phyloP scores from a whole-genome alignment of 208 protist genomes.

The Trypanosomatidae sp. region DNA sequence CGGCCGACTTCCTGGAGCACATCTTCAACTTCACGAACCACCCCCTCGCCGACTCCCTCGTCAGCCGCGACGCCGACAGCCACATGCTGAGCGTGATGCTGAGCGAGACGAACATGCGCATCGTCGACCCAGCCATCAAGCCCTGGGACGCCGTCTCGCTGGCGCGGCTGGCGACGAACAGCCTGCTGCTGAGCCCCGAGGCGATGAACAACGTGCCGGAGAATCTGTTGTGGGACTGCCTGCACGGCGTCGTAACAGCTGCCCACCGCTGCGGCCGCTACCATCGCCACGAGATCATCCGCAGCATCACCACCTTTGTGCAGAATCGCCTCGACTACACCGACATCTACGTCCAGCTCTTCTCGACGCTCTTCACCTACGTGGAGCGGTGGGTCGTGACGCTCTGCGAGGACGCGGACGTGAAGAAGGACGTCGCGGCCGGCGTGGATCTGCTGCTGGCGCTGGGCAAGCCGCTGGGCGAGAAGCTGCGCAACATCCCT shows the following conservation, averaged over 20 bases:
- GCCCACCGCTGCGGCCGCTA: slow-evolving; percentile 70
- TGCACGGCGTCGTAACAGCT: slow-evolving; percentile 85
- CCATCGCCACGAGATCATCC: slow-evolving; percentile 69
- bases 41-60: slow-evolving; percentile 65
- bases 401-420: slow-evolving; percentile 32
- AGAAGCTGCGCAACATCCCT: slow-evolving; percentile 61
- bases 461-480: slow-evolving; percentile 32
- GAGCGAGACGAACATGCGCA: slow-evolving; percentile 54
- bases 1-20: slow-evolving; percentile 52
- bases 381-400: slow-evolving; percentile 54
- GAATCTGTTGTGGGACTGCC: slow-evolving; percentile 80
- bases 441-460: slow-evolving; percentile 80
- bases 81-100: slow-evolving; percentile 64
- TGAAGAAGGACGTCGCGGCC: slow-evolving; percentile 70
- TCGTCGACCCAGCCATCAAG: slow-evolving; percentile 57
- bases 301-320: slow-evolving; percentile 68
- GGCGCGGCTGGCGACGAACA: slow-evolving; percentile 52
- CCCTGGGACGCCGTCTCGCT: slow-evolving; percentile 81
- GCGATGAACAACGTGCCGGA: slow-evolving; percentile 42
- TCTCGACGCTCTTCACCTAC: slow-evolving; percentile 67
- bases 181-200: slow-evolving; percentile 60
- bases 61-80: slow-evolving; percentile 39
- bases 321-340: slow-evolving; percentile 26
- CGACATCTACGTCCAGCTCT: slow-evolving; percentile 55
- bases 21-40: slow-evolving; percentile 74